Evolutionary conservation across 2,329 filamentous ascomycete species (phyloP).

Genomic region (Graphium sp.): DNA sequence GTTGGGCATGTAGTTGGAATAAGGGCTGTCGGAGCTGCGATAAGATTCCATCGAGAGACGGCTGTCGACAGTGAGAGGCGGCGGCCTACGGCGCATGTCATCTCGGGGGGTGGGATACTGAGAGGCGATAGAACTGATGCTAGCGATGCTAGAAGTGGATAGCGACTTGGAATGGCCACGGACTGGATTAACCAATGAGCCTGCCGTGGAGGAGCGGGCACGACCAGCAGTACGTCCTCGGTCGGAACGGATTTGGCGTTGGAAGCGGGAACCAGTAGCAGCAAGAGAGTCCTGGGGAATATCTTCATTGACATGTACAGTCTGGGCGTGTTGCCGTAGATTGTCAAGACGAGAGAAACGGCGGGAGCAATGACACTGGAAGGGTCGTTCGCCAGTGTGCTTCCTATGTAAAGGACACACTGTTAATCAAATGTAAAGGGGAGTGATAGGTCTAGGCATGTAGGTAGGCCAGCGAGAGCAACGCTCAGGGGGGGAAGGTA

Average conservation of each 20-base stretch:
- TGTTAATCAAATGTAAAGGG: slow-evolving; percentile 2
- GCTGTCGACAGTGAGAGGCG: slow-evolving; percentile 66
- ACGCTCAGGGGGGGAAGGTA: neutral
- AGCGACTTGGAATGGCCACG: slow-evolving; percentile 74
- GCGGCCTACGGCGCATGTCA: slow-evolving; percentile 56
- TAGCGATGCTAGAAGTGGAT: slow-evolving; percentile 75
- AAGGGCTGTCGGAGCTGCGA: slow-evolving; percentile 45
- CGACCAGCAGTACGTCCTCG: slow-evolving; percentile 60
- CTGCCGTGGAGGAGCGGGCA: slow-evolving; percentile 60
- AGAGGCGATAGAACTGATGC: slow-evolving; percentile 49
- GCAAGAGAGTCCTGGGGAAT: slow-evolving; percentile 89
- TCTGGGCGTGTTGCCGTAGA: slow-evolving; percentile 88
- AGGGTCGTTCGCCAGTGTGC: slow-evolving; percentile 92
- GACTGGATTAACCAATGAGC: slow-evolving; percentile 52
- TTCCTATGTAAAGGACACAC: slow-evolving; percentile 39
- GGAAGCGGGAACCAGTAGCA: slow-evolving; percentile 80
- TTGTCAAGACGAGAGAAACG: slow-evolving; percentile 92
- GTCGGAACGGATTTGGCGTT: slow-evolving; percentile 81
- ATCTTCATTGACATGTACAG: slow-evolving; percentile 93
- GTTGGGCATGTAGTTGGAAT: slow-evolving; percentile 42
- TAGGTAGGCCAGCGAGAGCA: no score
- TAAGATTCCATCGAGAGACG: slow-evolving; percentile 54
- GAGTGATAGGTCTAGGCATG: neutral
- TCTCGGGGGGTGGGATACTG: slow-evolving; percentile 48
- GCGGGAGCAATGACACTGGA: slow-evolving; percentile 87